These are phyloP conservation scores for Jasminum sambac DNA, from an alignment of 257 asterid genomes.

Conservation along the genomic window DNA sequence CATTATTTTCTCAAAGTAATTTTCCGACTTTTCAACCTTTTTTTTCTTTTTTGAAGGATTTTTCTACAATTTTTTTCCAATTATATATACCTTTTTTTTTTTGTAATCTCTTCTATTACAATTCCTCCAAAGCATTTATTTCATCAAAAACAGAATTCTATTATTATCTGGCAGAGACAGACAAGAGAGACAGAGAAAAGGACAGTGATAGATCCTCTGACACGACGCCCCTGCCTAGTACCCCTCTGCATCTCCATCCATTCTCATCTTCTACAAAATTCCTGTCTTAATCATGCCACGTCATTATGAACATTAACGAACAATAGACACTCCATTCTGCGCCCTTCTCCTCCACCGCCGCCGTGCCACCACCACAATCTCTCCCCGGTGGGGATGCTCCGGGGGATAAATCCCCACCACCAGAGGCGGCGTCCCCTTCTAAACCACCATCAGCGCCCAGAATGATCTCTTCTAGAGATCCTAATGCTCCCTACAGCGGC, in stretches of 20 bases:
- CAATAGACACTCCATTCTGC: slow-evolving; percentile 17
- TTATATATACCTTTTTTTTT: too few species aligned
- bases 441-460: slow-evolving; percentile 16
- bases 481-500: slow-evolving; percentile 52
- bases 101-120: too few species aligned
- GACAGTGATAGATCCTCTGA: slow-evolving; percentile 5
- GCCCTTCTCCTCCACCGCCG: slow-evolving; percentile 2
- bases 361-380: background rate
- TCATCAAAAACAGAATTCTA: too few species aligned
- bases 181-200: background rate
- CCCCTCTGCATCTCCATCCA: background rate
- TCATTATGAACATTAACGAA: slow-evolving; percentile 25
- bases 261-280: background rate
- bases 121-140: too few species aligned
- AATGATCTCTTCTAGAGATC: slow-evolving; percentile 39
- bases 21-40: too few species aligned
- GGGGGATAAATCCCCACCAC: slow-evolving; percentile 19
- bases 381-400: slow-evolving; percentile 12
- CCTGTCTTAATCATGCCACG: slow-evolving; percentile 19
- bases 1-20: too few species aligned
- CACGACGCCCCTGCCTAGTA: background rate
- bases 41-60: too few species aligned
- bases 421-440: slow-evolving; percentile 20
- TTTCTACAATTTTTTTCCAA: too few species aligned
- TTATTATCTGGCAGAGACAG: background rate